Conservation (phyloP, 306 rosid species). For the Castanea sativa region DNA sequence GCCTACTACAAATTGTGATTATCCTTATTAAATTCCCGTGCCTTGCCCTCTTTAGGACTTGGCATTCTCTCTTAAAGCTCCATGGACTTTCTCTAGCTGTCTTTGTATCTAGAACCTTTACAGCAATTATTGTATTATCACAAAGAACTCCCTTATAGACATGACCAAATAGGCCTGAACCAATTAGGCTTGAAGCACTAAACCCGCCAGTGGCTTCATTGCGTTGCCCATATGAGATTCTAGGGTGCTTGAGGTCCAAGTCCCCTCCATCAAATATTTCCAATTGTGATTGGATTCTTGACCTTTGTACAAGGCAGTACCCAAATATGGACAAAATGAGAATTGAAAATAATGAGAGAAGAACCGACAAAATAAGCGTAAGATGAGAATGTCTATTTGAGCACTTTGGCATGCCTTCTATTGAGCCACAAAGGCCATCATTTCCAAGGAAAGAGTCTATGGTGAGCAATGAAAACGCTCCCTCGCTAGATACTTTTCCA, state of each 20-base stretch:
- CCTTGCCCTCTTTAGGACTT: slow-evolving; percentile 60
- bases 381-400: slow-evolving; percentile 37
- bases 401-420: slow-evolving; percentile 68
- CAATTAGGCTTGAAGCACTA: slow-evolving; percentile 62
- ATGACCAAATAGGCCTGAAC: slow-evolving; percentile 74
- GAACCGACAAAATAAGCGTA: slow-evolving; percentile 40
- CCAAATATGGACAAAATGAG: slow-evolving; percentile 51
- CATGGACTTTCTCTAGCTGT: slow-evolving; percentile 49
- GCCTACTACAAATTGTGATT: slow-evolving; percentile 69
- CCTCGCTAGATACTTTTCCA: slow-evolving; percentile 60
- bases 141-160: slow-evolving; percentile 79
- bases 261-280: slow-evolving; percentile 27
- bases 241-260: slow-evolving; percentile 48
- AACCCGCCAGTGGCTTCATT: slow-evolving; percentile 76
- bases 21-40: slow-evolving; percentile 86
- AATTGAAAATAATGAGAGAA: slow-evolving; percentile 50
- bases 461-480: slow-evolving; percentile 61
- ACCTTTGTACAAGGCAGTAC: slow-evolving; percentile 30
- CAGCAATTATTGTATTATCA: slow-evolving; percentile 77
- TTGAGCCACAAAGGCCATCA: slow-evolving; percentile 58
- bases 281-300: slow-evolving; percentile 29
- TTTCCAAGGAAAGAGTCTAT: slow-evolving; percentile 66
- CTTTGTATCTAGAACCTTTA: slow-evolving; percentile 63
- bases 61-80: slow-evolving; percentile 83
- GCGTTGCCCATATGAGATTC: slow-evolving; percentile 70